phyloP scores from a whole-genome alignment of 495 filamentous ascomycete genomes.

The Amniculicola lignicola region DNA sequence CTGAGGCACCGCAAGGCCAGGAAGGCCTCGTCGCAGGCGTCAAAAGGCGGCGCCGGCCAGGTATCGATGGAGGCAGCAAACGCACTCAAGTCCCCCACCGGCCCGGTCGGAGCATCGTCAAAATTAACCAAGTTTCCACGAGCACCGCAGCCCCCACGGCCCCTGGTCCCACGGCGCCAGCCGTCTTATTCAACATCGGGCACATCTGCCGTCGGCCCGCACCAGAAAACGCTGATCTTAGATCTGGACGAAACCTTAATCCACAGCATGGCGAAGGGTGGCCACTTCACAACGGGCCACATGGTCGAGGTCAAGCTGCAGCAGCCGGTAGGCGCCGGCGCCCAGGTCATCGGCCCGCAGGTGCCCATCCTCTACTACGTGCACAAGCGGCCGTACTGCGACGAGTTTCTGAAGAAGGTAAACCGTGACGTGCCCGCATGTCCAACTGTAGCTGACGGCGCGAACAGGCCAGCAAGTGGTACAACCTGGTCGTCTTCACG shows the following conservation, averaged over 20 bases:
- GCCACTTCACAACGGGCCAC: conserved; percentile 91
- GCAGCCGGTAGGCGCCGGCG: conserved; percentile 57
- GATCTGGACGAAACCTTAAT: conserved; percentile 97
- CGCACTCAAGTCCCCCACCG: conserved; percentile 80
- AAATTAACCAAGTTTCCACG: conserved; percentile 81
- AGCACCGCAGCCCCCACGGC: conserved; percentile 80
- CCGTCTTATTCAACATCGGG: conserved; percentile 68
- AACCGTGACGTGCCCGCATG: not conserved
- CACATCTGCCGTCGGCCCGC: conserved; percentile 46
- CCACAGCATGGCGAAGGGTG: conserved; percentile 94
- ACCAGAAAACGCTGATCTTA: conserved; percentile 88
- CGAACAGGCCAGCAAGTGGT: conserved; percentile 82
- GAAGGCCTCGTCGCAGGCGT: conserved; percentile 39
- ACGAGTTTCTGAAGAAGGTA: conserved; percentile 90
- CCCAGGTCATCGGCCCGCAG: conserved; percentile 70
- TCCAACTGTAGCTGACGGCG: not conserved
- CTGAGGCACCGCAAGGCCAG: conserved; percentile 53
- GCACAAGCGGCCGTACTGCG: conserved; percentile 93
- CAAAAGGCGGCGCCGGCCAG: conserved; percentile 33
- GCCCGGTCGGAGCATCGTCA: conserved; percentile 67
- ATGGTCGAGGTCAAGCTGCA: conserved; percentile 97
- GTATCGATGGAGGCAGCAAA: conserved; percentile 46
- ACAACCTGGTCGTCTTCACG: conserved; percentile 95
- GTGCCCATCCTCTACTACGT: conserved; percentile 98
- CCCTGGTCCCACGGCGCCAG: conserved; percentile 79